These are phyloP conservation scores for Perilla frutescens DNA, from an alignment of 257 asterid genomes.

Conservation along the genomic window DNA sequence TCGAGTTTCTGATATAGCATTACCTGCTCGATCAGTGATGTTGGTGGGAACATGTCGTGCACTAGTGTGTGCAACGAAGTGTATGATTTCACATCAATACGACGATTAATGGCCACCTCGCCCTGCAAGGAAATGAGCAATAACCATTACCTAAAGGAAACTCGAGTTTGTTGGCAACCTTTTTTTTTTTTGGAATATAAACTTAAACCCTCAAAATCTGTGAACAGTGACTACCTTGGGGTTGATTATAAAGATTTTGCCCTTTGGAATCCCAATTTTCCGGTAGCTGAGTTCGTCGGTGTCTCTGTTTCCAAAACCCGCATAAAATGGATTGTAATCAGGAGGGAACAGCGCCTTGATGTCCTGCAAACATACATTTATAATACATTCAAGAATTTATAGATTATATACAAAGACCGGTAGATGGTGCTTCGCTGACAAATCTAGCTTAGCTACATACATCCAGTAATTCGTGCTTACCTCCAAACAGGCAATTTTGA, in stretches of 20 bases:
- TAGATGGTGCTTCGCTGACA: slow-evolving; percentile 6
- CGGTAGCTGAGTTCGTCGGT: slow-evolving; percentile 98
- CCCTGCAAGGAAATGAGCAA: slow-evolving; percentile 60
- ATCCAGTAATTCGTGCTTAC: slow-evolving; percentile 40
- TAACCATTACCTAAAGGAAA: slow-evolving; percentile 9
- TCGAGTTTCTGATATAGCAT: slow-evolving; percentile 15
- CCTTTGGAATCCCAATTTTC: slow-evolving; percentile 97
- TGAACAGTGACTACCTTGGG: slow-evolving; percentile 69
- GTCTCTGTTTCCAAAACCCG: slow-evolving; percentile 98
- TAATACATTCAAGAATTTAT: slow-evolving; percentile 10
- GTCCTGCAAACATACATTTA: slow-evolving; percentile 61
- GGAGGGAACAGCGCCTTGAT: slow-evolving; percentile 97
- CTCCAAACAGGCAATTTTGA: slow-evolving; percentile 99
- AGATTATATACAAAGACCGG: not conserved
- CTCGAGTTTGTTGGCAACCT: not conserved
- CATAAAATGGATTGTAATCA: slow-evolving; percentile 94
- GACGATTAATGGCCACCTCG: slow-evolving; percentile 95
- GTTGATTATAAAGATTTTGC: slow-evolving; percentile 93
- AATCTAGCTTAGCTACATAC: not conserved
- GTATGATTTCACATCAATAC: slow-evolving; percentile 86
- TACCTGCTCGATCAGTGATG: slow-evolving; percentile 96
- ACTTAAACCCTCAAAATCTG: not conserved
- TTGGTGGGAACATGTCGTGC: slow-evolving; percentile 97
- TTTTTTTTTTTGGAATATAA: not conserved
- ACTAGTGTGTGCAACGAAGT: slow-evolving; percentile 94